Percentiles rank a stretch among this genome's conserved stretches.
Conservation (phyloP, 495 filamentous ascomycete species). For the Xylaria acuta region DNA sequence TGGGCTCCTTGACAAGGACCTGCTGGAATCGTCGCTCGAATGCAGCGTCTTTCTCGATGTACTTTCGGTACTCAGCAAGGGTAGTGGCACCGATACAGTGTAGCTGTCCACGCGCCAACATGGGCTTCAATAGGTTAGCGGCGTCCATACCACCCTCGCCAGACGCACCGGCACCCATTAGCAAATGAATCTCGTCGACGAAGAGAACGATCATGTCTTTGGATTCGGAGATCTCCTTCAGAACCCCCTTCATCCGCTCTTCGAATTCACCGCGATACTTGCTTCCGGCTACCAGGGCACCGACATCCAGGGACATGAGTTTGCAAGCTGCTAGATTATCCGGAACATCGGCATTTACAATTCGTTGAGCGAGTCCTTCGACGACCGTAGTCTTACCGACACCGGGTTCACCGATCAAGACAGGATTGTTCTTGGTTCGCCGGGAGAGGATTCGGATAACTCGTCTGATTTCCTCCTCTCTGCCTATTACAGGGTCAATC, state of each 20-base stretch:
- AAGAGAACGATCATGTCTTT: conserved; percentile 97
- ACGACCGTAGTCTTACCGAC: conserved; percentile 98
- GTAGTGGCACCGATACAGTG: conserved; percentile 99
- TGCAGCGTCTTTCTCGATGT: conserved; percentile 97
- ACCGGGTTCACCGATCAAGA: conserved; percentile 92
- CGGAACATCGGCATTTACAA: conserved; percentile 94
- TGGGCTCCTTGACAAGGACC: conserved; percentile 91
- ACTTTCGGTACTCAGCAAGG: conserved; percentile 93
- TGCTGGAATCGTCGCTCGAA: conserved; percentile 99
- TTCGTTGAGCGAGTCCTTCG: conserved; percentile 92
- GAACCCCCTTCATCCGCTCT: conserved; percentile 97
- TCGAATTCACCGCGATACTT: conserved; percentile 99
- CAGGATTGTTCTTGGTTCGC: conserved; percentile 98
- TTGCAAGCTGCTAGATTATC: conserved; percentile 95
- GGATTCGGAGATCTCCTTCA: conserved; percentile 96
- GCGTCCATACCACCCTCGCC: conserved; percentile 99
- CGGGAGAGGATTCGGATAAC: conserved; percentile 92
- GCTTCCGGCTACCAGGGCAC: conserved; percentile 91
- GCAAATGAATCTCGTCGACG: conserved; percentile 96
- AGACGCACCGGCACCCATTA: conserved; percentile 93
- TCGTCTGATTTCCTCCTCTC: conserved; percentile 94
- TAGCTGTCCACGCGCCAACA: conserved; percentile 93
- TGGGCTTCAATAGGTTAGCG: conserved; percentile 92
- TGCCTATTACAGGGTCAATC: conserved; percentile 96
- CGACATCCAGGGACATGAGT: conserved; percentile 92